Conservation (phyloP, 176 grass and related monocot species). For the Phoenix dactylifera region DNA sequence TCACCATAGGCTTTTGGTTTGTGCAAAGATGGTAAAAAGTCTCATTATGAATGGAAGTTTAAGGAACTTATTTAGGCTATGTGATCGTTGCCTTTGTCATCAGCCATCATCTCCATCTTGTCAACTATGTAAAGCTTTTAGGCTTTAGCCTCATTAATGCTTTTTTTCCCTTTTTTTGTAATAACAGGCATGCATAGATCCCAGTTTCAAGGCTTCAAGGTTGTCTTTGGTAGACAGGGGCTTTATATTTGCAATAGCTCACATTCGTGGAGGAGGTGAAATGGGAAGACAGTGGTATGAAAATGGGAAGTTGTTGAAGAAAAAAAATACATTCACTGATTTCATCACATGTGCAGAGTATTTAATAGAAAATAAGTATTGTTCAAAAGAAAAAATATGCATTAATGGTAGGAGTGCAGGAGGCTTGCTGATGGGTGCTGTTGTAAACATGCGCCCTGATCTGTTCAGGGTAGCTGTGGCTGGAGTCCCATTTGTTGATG, state of each 20-base stretch:
- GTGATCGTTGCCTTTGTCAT: no score
- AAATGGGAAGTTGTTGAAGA: slow-evolving; percentile 72
- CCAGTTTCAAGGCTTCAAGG: slow-evolving; percentile 49
- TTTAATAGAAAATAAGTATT: slow-evolving; percentile 69
- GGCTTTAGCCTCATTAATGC: no score
- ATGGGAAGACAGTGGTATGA: slow-evolving; percentile 96
- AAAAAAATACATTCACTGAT: slow-evolving; percentile 95
- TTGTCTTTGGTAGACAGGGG: slow-evolving; percentile 79
- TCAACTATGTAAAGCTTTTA: no score
- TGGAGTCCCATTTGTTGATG: slow-evolving; percentile 91
- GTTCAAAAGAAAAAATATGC: slow-evolving; percentile 66
- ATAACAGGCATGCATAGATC: slow-evolving; percentile 60
- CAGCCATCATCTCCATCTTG: no score
- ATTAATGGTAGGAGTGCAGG: slow-evolving; percentile 86
- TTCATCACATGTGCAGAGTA: slow-evolving; percentile 80
- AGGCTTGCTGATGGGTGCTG: slow-evolving; percentile 63
- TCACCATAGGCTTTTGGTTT: no score
- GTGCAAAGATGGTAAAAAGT: no score
- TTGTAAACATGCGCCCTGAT: slow-evolving; percentile 89
- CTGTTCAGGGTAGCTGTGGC: slow-evolving; percentile 67
- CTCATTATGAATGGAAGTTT: no score
- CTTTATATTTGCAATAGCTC: slow-evolving; percentile 74
- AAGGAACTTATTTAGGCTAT: no score
- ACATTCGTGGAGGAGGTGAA: slow-evolving; percentile 86
- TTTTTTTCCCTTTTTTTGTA: not conserved